phyloP scores from a whole-genome alignment of 1,139 yeast genomes.

The Scheffersomyces cryptocercus region DNA sequence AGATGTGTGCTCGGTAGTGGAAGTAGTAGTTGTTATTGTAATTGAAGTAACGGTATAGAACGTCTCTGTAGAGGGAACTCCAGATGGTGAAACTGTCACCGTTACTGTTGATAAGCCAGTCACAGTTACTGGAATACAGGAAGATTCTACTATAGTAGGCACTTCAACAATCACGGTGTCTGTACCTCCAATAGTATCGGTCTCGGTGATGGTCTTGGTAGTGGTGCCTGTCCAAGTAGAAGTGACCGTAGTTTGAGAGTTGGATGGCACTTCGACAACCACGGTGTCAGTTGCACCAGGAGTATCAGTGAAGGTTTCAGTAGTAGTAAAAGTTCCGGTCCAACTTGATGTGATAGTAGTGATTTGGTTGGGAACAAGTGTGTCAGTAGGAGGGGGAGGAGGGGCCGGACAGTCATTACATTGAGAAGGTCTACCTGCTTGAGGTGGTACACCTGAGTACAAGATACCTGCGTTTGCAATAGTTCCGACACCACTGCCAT shows the following conservation, averaged over 20 bases:
- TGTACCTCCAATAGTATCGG: too few relatives aligned
- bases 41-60: too few relatives aligned
- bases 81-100: too few relatives aligned
- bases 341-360: constrained; percentile 3
- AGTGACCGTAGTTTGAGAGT: neutral
- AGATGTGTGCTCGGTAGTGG: too few relatives aligned
- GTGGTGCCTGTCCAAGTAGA: neutral
- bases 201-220: too few relatives aligned
- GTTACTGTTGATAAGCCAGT: too few relatives aligned
- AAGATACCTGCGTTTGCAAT: constrained; percentile 1
- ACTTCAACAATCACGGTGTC: too few relatives aligned
- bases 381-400: constrained; percentile 1
- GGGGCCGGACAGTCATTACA: constrained; percentile 1
- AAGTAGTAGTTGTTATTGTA: too few relatives aligned
- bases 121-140: too few relatives aligned
- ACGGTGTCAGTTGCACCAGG: constrained; percentile 4
- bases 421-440: neutral
- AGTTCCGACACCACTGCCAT: constrained; percentile 2
- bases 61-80: too few relatives aligned
- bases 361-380: neutral
- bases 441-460: constrained; percentile 1
- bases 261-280: constrained; percentile 1
- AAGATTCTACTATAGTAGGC: too few relatives aligned
- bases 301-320: constrained; percentile 2
- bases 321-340: constrained; percentile 7